Evolutionary conservation across 164 flowering plant genomes (phyloP), one percentile per base, ranked within the genome.

Genomic region (Vitis cinerea): DNA sequence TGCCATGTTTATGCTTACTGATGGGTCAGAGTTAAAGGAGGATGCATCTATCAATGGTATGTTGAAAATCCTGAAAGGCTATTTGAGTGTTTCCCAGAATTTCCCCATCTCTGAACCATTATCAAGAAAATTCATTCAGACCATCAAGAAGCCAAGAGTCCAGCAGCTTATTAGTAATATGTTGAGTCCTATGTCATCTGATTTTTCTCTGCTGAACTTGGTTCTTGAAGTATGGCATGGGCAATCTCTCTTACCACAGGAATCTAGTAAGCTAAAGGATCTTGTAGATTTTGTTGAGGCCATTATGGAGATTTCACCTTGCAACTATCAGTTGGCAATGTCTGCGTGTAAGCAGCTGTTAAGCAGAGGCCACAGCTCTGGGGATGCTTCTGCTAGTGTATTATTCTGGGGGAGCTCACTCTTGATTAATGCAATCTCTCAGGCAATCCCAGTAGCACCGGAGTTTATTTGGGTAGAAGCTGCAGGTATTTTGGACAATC

Each of bases 211-310:
- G 23, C 76, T 88, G 53, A 92, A 90, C 76, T 68, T 72, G 54
- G 86, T 84, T 72, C 90, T 94, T 59, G 86, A 88, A 74, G 83
- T 66, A 23, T 86, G 87, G 90, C 76, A 79, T 81, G 96, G 98
- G 8, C 88, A 92, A 49, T 80, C 87, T 11, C 89, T 91, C 59
- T 66, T 94, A 58, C 97, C 97, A 29, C 74, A 75, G 47, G 76
- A 70, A 7, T 79, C 67, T 57, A 80, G 48, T 17, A 69, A 83
- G 59, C 77, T 74, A 8, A 79, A 85, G 72, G 75, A 82, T 70
- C 61, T 94, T 63, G 92, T 89, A 44, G 94, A 90, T 76, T 79
- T 89, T 72, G 92, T 88, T 15, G 98, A 91, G 78, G 80, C 81
- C 16, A 67, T 94, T 13, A 72, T 92, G 83, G 88, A 80, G 57